phyloP scores from a whole-genome alignment of 495 filamentous ascomycete species.

The Penicillium egyptiacum region DNA sequence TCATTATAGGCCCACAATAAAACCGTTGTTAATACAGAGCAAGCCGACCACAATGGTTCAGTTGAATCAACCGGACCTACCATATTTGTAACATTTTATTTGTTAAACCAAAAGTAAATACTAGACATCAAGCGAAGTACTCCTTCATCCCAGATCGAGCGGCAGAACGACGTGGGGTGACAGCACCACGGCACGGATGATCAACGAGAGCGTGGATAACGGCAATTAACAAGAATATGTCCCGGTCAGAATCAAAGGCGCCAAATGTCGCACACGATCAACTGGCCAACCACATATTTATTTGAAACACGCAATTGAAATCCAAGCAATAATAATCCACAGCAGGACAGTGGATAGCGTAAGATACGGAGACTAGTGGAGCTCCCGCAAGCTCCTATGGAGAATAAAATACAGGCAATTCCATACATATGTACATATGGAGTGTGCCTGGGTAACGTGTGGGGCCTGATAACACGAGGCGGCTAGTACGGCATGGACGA shows the following conservation, averaged over 20 bases:
- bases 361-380: background rate
- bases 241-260: background rate
- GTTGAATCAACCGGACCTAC: background rate
- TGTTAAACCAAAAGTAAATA: background rate
- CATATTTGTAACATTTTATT: background rate
- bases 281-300: conserved; percentile 6
- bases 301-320: conserved; percentile 1
- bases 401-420: no score
- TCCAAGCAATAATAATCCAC: background rate
- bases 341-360: background rate
- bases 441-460: background rate
- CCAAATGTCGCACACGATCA: background rate
- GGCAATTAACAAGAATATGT: background rate
- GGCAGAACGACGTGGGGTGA: conserved; percentile 3
- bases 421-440: no score
- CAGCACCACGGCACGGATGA: conserved; percentile 4
- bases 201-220: conserved; percentile 2
- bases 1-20: conserved; percentile 6
- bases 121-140: background rate
- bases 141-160: conserved; percentile 3
- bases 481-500: background rate
- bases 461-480: conserved; percentile 1
- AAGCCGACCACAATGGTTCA: background rate
- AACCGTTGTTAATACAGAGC: background rate
- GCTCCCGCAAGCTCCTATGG: background rate